phyloP scores from a whole-genome alignment of 352 stramenopile genomes.

The Globisporangium radiosum region DNA sequence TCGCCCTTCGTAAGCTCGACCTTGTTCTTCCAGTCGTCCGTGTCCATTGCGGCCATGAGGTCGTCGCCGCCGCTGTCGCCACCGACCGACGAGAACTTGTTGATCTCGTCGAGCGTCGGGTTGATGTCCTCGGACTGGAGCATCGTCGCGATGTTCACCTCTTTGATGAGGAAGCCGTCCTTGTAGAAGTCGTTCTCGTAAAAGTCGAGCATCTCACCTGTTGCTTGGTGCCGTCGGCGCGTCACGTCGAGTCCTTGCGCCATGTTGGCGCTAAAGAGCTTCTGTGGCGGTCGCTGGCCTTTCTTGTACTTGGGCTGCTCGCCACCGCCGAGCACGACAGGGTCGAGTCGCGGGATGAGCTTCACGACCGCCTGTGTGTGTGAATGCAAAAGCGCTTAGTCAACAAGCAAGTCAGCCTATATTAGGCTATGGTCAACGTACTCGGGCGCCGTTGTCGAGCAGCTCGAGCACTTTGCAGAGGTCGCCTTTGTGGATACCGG shows the following conservation, averaged over 20 bases:
- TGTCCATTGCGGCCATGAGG: slow-evolving; percentile 62
- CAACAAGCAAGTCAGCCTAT: no score
- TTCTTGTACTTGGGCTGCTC: slow-evolving; percentile 88
- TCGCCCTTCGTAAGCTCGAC: slow-evolving; percentile 87
- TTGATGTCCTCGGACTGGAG: slow-evolving; percentile 81
- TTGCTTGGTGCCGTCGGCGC: slow-evolving; percentile 62
- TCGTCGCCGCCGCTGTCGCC: slow-evolving; percentile 69
- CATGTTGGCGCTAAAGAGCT: slow-evolving; percentile 73
- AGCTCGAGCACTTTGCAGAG: slow-evolving; percentile 86
- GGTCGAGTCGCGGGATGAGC: slow-evolving; percentile 79
- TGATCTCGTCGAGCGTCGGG: slow-evolving; percentile 83
- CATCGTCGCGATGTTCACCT: slow-evolving; percentile 86
- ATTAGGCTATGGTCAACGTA: slow-evolving; percentile 13
- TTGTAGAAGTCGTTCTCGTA: slow-evolving; percentile 88
- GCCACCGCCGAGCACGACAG: slow-evolving; percentile 60
- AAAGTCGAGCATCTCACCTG: slow-evolving; percentile 83
- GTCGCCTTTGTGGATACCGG: slow-evolving; percentile 83
- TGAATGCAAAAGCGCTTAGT: no score
- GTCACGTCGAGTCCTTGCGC: slow-evolving; percentile 54
- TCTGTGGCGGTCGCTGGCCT: slow-evolving; percentile 79
- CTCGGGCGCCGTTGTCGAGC: slow-evolving; percentile 74
- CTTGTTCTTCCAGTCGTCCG: slow-evolving; percentile 87
- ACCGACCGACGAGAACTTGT: slow-evolving; percentile 69
- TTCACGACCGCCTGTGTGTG: slow-evolving; percentile 64
- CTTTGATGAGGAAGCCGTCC: slow-evolving; percentile 83